phyloP scores from a whole-genome alignment of 768 basidiomycete species.

The Mrakia frigida region DNA sequence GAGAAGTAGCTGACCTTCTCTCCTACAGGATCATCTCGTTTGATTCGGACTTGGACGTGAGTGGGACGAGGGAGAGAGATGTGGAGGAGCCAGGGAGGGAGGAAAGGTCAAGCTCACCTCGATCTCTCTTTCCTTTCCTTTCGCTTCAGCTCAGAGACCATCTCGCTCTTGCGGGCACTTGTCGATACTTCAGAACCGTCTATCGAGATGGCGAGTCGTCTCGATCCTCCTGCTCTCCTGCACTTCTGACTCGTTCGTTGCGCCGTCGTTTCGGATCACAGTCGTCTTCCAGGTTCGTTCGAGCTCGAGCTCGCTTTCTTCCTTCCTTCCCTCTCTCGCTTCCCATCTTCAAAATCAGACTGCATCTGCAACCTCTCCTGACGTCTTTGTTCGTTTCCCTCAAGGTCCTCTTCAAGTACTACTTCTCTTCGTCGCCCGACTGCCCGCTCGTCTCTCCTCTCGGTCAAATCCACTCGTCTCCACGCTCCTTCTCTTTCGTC shows the following conservation, averaged over 20 bases:
- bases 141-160: not conserved
- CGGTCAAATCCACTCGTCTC: not conserved
- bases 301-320: not conserved
- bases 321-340: not conserved
- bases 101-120: not conserved
- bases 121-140: not conserved
- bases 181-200: not conserved
- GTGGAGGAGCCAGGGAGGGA: not conserved
- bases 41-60: not conserved
- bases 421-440: not conserved
- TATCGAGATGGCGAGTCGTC: not conserved
- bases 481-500: not conserved
- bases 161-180: not conserved
- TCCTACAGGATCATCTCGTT: not conserved
- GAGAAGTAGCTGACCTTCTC: not conserved
- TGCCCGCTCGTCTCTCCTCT: not conserved
- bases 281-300: not conserved
- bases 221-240: not conserved
- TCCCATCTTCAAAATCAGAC: too few relatives aligned
- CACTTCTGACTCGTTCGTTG: too few relatives aligned
- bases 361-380: too few relatives aligned
- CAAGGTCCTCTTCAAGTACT: not conserved
- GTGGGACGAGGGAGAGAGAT: not conserved
- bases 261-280: too few relatives aligned
- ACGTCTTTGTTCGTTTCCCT: too few relatives aligned